Evolutionary conservation across 2,329 filamentous ascomycete species (phyloP), one percentile per base, ranked within the genome.

Genomic region (Xylariaceae sp.): DNA sequence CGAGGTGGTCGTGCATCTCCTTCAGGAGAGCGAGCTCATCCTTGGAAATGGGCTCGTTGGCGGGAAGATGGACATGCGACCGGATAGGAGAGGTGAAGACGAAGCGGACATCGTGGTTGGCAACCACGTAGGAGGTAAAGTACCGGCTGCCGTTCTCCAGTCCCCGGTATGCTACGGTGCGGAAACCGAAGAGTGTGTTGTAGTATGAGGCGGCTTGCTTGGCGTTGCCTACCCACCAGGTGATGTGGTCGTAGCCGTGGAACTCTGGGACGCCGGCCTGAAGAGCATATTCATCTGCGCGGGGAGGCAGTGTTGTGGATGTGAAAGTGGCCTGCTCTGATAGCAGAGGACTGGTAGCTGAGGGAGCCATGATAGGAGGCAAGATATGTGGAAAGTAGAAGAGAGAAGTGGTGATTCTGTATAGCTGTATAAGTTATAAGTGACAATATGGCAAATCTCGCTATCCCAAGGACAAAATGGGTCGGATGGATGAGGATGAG

Each of bases 191-290:
- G 66, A 92, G 88, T 9, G 85, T 87, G 67, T 88, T 87, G 77
- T 96, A 97, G 78, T 90, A 97, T 11, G 88, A 83, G 45, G 92
- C 92, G 2, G 92, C 90, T 79, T 97, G 92, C 77, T 97, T 97
- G 68, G 93, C 92, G 73, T 97, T 97, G 72, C 92, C 92, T 35
- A 97, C 93, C 79, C 91, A 96, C 92, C 92, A 97, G 67, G 91
- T 92, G 58, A 96, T 84, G 75, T 96, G 90, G 76, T 96, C 90
- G 74, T 96, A 97, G 71, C 90, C 92, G 62, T 85, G 84, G 78
- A 96, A 92, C 72, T 80, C 82, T 68, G 74, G 75, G 62, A 68
- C 77, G 68, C 68, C 80, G 53, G 70, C 76, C 68, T 82, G 79
- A 51, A 84, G 77, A 62, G 81, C 79, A 68, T 78, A 82, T 68